A percentile compares a stretch with the other conserved stretches of the same genome.
phyloP scores from a whole-genome alignment of 371 early-diverging fungal species.

The Mortierella polycephala region DNA sequence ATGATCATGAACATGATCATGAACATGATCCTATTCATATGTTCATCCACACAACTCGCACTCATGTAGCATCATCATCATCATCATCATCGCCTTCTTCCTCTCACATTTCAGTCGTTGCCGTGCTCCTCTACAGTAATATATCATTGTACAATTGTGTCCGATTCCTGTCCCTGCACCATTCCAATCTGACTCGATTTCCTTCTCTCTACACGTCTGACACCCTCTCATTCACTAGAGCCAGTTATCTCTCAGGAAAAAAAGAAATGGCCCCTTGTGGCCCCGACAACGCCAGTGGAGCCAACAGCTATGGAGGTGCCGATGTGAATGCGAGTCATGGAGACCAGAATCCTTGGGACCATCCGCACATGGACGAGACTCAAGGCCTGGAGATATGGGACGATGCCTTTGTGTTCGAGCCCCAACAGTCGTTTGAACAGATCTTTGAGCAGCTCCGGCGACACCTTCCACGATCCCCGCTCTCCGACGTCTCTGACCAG shows the following conservation, averaged over 20 bases:
- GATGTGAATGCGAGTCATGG: neutral
- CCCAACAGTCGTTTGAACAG: slow-evolving; percentile 27
- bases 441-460: slow-evolving; percentile 36
- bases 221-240: neutral
- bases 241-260: neutral
- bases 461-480: slow-evolving; percentile 38
- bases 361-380: too few relatives aligned
- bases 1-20: too few relatives aligned
- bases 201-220: neutral
- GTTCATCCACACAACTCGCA: too few relatives aligned
- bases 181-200: neutral
- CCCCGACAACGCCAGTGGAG: neutral
- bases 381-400: slow-evolving; percentile 39
- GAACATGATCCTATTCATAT: too few relatives aligned
- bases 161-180: neutral
- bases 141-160: too few relatives aligned
- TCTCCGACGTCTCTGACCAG: slow-evolving; percentile 41
- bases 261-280: neutral
- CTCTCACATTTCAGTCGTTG: too few relatives aligned
- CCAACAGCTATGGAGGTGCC: neutral
- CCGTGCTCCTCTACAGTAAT: too few relatives aligned
- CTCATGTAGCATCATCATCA: too few relatives aligned
- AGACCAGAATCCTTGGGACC: too few relatives aligned
- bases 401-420: slow-evolving; percentile 38
- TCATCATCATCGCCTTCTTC: too few relatives aligned